phyloP scores from a whole-genome alignment of 768 basidiomycete species.

The Guyanaporus albipodus region DNA sequence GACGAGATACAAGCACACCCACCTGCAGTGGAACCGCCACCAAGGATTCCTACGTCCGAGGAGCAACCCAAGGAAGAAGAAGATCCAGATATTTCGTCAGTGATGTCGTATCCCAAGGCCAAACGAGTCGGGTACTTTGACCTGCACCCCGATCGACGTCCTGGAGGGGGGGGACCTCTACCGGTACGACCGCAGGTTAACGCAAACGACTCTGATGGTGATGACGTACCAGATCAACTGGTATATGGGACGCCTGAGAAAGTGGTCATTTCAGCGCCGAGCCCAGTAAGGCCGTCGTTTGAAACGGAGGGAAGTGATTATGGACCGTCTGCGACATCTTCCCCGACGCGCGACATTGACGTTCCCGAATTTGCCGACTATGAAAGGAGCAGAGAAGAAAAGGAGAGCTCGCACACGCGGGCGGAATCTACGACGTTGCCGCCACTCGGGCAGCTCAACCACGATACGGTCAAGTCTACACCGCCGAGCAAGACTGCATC shows the following conservation, averaged over 20 bases:
- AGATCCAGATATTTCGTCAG: slow-evolving; percentile 45
- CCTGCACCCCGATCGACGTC: slow-evolving; percentile 68
- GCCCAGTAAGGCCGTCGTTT: slow-evolving; percentile 29
- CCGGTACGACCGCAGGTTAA: slow-evolving; percentile 26
- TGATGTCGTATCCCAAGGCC: slow-evolving; percentile 33
- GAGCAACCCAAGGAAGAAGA: slow-evolving; percentile 39
- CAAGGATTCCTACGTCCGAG: not conserved
- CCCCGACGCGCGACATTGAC: slow-evolving; percentile 28
- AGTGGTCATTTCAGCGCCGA: slow-evolving; percentile 14
- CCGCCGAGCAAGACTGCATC: slow-evolving; percentile 64
- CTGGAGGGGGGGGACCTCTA: slow-evolving; percentile 20
- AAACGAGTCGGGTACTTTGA: slow-evolving; percentile 70
- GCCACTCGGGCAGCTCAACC: not conserved
- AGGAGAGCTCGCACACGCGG: slow-evolving; percentile 23
- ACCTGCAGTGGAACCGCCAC: slow-evolving; percentile 10
- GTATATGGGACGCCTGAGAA: slow-evolving; percentile 30
- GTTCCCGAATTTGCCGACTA: slow-evolving; percentile 26
- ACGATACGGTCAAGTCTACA: slow-evolving; percentile 16
- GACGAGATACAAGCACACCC: slow-evolving; percentile 33
- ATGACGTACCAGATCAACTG: slow-evolving; percentile 33
- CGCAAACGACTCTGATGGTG: slow-evolving; percentile 34
- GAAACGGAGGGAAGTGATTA: slow-evolving; percentile 34
- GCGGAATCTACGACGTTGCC: slow-evolving; percentile 32
- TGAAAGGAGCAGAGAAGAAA: slow-evolving; percentile 22
- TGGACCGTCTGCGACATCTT: slow-evolving; percentile 28